Evolutionary conservation across 192 early-diverging fungal species (phyloP).

Genomic region (Cetraspora pellucida): DNA sequence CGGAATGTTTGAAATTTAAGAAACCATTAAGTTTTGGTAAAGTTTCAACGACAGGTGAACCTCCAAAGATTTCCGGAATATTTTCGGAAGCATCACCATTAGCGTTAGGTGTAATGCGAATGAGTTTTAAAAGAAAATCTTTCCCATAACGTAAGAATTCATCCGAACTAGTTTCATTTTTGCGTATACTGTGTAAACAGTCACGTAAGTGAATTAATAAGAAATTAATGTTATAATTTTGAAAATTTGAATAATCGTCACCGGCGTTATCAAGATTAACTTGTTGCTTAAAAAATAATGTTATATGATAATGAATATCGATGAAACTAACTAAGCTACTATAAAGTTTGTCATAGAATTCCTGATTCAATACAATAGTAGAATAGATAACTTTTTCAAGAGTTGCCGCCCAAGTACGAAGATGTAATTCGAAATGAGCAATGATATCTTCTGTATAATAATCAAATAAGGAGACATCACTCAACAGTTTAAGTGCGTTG

Average conservation of each 20-base stretch:
- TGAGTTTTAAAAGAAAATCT: not conserved
- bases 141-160: not conserved
- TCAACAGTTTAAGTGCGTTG: not conserved
- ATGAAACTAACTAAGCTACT: not conserved
- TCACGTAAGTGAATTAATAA: conserved; percentile 21
- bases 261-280: not conserved
- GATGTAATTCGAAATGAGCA: not conserved
- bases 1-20: too few relatives aligned
- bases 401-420: not conserved
- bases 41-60: too few relatives aligned
- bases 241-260: not conserved
- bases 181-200: not conserved
- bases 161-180: not conserved
- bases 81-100: not conserved
- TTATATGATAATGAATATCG: not conserved
- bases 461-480: not conserved
- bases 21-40: too few relatives aligned
- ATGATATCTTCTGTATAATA: not conserved
- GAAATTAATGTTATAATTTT: conserved; percentile 21
- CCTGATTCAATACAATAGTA: not conserved
- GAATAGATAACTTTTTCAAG: not conserved
- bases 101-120: not conserved
- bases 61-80: not conserved
- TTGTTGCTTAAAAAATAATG: not conserved
- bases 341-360: not conserved